Percentiles rank a stretch among this genome's conserved stretches.
phyloP scores from a whole-genome alignment of 331 rosid genomes.

The Malus hybrid region DNA sequence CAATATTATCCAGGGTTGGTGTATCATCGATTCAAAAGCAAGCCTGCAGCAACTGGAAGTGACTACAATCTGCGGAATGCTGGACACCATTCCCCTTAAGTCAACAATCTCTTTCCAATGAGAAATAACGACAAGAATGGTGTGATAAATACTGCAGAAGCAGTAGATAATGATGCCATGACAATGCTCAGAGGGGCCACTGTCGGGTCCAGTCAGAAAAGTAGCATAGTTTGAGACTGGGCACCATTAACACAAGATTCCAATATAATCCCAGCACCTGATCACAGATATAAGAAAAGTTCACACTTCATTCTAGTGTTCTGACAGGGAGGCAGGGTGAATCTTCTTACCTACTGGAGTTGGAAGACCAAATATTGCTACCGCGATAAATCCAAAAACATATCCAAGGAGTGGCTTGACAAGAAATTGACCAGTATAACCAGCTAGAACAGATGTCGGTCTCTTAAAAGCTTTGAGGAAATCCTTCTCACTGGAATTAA shows the following conservation, averaged over 20 bases:
- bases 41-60: slow-evolving; percentile 70
- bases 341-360: slow-evolving; percentile 56
- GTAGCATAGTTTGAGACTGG: slow-evolving; percentile 87
- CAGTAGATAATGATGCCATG: slow-evolving; percentile 92
- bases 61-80: slow-evolving; percentile 81
- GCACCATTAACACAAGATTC: slow-evolving; percentile 94
- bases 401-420: slow-evolving; percentile 91
- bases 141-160: slow-evolving; percentile 81
- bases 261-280: slow-evolving; percentile 89
- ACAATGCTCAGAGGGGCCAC: slow-evolving; percentile 91
- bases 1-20: not conserved
- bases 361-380: slow-evolving; percentile 60
- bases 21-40: slow-evolving; percentile 71
- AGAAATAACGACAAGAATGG: slow-evolving; percentile 76
- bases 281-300: slow-evolving; percentile 23
- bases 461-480: slow-evolving; percentile 75
- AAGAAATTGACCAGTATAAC: slow-evolving; percentile 77
- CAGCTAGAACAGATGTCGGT: slow-evolving; percentile 67
- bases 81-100: slow-evolving; percentile 90
- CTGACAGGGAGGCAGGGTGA: slow-evolving; percentile 5
- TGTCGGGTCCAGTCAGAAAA: slow-evolving; percentile 65
- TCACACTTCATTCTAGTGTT: slow-evolving; percentile 11
- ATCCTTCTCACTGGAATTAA: slow-evolving; percentile 86
- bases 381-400: slow-evolving; percentile 61
- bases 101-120: slow-evolving; percentile 91